These are phyloP conservation scores for Nicotiana tomentosiformis DNA, from an alignment of 257 asterid genomes.

Conservation along the genomic window DNA sequence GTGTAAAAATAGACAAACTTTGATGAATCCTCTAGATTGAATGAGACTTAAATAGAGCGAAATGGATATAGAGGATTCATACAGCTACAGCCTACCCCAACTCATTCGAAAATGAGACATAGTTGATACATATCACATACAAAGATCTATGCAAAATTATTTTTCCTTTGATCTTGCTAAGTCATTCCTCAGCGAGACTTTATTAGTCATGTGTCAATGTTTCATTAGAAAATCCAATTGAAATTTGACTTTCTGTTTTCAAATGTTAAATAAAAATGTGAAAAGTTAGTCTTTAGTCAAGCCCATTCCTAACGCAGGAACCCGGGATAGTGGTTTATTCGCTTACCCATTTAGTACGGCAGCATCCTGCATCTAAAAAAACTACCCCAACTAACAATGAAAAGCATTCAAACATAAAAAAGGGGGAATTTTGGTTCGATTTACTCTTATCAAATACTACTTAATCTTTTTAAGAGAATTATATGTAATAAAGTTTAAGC, in stretches of 20 bases:
- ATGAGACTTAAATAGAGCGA: background rate
- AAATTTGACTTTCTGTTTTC: background rate
- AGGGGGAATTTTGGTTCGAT: background rate
- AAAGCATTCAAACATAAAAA: background rate
- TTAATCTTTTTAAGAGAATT: background rate
- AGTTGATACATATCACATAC: background rate
- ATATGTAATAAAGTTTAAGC: background rate
- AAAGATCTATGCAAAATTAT: background rate
- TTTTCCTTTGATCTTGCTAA: background rate
- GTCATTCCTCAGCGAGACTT: background rate
- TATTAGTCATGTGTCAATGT: background rate
- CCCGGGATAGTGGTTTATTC: background rate
- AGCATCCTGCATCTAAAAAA: background rate
- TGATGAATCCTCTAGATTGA: background rate
- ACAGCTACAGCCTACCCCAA: background rate
- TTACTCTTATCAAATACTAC: background rate
- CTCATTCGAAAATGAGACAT: background rate
- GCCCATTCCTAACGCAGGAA: background rate
- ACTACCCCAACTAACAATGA: background rate
- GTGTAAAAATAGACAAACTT: background rate
- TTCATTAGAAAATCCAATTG: background rate
- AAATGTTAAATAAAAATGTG: background rate
- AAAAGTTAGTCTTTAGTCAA: background rate
- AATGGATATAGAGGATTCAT: background rate
- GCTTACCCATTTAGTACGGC: background rate